Percentiles rank a stretch among this genome's conserved stretches.
These are phyloP conservation scores for Jackrogersella multiformis DNA, from an alignment of 495 filamentous ascomycete species.

Conservation along the genomic window DNA sequence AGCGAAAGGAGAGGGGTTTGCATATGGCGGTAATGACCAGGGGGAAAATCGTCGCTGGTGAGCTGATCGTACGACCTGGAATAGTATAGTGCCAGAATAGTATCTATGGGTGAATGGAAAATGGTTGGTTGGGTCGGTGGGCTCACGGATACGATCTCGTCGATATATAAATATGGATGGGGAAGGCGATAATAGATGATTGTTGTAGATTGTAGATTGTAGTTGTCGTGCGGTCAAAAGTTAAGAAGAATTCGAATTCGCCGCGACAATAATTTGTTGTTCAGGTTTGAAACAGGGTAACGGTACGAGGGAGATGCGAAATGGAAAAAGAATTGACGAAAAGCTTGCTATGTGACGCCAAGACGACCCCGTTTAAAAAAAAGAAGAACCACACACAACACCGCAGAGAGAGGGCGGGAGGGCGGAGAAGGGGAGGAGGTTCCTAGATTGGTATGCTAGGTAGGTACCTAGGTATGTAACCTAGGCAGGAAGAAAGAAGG, in stretches of 20 bases:
- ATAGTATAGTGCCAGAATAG: constrained; percentile 38
- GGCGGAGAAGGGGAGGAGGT: constrained; percentile 8
- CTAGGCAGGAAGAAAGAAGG: constrained; percentile 10
- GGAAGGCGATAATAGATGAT: constrained; percentile 19
- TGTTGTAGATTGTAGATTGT: too few relatives aligned
- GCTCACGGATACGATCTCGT: constrained; percentile 28
- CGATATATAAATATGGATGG: constrained; percentile 31
- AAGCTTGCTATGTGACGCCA: constrained; percentile 47
- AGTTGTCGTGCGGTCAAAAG: too few relatives aligned
- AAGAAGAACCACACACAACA: too few relatives aligned
- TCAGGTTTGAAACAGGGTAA: constrained; percentile 22
- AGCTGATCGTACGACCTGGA: constrained; percentile 41
- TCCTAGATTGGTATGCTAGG: neutral
- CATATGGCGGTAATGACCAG: constrained; percentile 39
- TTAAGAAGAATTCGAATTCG: neutral
- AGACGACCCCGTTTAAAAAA: constrained; percentile 30
- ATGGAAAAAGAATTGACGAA: constrained; percentile 27
- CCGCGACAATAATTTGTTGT: constrained; percentile 13
- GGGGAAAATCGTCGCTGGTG: constrained; percentile 36
- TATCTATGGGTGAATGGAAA: constrained; percentile 36
- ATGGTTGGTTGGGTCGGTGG: constrained; percentile 26
- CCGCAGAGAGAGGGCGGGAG: constrained; percentile 3
- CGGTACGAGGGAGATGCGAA: neutral
- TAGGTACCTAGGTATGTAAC: constrained; percentile 11
- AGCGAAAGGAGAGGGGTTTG: constrained; percentile 44